Base-by-base conservation (phyloP, 768 basidiomycete genomes). In the Suillus sp. region DNA sequence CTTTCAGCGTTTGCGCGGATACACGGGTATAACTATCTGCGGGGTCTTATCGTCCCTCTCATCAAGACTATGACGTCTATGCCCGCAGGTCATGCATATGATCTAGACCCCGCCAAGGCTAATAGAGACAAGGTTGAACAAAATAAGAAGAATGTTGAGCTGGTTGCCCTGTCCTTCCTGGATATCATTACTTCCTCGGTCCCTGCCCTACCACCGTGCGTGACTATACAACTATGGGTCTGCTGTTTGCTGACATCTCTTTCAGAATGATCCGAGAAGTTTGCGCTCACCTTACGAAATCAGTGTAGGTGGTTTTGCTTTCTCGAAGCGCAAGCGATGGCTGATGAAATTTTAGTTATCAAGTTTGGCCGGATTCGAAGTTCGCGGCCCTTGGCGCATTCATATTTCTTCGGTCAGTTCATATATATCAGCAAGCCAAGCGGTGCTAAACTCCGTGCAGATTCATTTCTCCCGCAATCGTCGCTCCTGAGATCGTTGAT, bases 11-110 rank as follows among this genome's bases (percentile, higher is more conserved):
- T 96, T 68, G 93, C 92, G 4, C 88, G 83, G 71, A 86, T 91
- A n/a, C 93, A 95, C 65, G 96, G 95, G 4, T 97, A 96, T 74
- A 88, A 89, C 62, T 97, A 96, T 74, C 79, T 97, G n/a, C 84
- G 95, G 22, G 85, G 83, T 51, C 81, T 96, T 27, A 84, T 96
- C 53, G 79, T 83, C 48, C 93, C 94, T 3, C 80, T 96, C 35
- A 82, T 97, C 66, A 84, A 88, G 66, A 85, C 84, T 25, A 91
- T 97, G 84, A 75, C 82, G 6, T 79, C 84, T 6, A 83, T 92
- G 75, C 92, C 93, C 2, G 72, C 85, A 8, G 92, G 89, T 11
- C 86, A 86, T 62, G 85, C 86, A 1, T 95, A 91, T 71, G 90
- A 93, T 64, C 78, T 96, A 38, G 92, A 96, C 74, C 90, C 93